These are phyloP conservation scores for Hysterium pulicare DNA, from an alignment of 2,329 filamentous ascomycete species.

Conservation along the genomic window DNA sequence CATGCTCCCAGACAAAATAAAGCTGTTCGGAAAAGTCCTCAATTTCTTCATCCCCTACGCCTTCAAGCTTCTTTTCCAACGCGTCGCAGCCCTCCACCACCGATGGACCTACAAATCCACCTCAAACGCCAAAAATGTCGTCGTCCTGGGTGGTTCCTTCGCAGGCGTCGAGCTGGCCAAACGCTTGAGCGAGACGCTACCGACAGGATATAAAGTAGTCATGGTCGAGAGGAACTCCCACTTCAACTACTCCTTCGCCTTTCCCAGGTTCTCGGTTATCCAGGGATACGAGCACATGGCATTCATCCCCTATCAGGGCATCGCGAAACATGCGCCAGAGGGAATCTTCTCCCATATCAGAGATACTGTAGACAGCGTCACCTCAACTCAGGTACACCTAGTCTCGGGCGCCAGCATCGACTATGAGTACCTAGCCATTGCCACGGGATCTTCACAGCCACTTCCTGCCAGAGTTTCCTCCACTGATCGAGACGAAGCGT, in stretches of 20 bases:
- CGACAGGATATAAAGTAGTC: constrained; percentile 51
- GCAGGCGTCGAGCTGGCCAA: constrained; percentile 52
- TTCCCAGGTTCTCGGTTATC: constrained; percentile 58
- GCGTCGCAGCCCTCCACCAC: constrained; percentile 8
- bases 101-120: constrained; percentile 9
- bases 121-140: constrained; percentile 43
- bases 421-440: constrained; percentile 57
- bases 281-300: constrained; percentile 56
- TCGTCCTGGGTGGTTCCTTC: constrained; percentile 58
- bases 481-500: constrained; percentile 42
- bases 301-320: constrained; percentile 57
- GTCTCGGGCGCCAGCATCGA: constrained; percentile 44
- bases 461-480: constrained; percentile 50
- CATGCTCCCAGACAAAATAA: background rate
- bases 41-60: constrained; percentile 6
- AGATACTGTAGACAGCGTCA: constrained; percentile 42
- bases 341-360: constrained; percentile 41
- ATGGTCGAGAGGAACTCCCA: constrained; percentile 60
- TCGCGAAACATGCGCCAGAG: constrained; percentile 34
- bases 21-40: constrained; percentile 3
- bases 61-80: constrained; percentile 6
- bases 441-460: constrained; percentile 50
- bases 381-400: constrained; percentile 39
- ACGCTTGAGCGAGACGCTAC: constrained; percentile 49
- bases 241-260: constrained; percentile 59